Base-by-base conservation (phyloP, 805 yeast species). In the Scheffersomyces ergatensis region DNA sequence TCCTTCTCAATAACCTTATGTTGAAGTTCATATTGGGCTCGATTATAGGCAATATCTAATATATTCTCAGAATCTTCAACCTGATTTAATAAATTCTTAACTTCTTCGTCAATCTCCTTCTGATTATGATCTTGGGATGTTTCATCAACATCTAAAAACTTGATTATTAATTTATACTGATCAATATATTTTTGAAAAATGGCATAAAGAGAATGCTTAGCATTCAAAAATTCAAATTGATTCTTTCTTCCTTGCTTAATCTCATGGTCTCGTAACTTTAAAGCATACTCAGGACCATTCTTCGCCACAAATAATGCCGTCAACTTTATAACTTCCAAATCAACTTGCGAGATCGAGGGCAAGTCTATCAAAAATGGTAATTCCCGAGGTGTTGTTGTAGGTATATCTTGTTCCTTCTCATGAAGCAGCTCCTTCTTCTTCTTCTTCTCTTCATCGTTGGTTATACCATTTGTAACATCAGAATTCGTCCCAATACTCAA, bases 301-400 rank as follows among this genome's bases (percentile, higher is more conserved):
- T 69, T 56, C 1, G 89, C 86, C 1, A 78, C 78, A 51, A 76
- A 80, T 39, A 78, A 70, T 0, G 97, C 97, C 1, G 90, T 78
- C 2, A 80, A 53, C 55, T 86, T 85, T 33, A 92, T 74, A 9
- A 85, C 68, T 20, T 83, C 84, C 20, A 85, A 61, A 57, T 89
- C 96, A 23, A 72, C 64, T 0, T 75, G 55, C 0, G 92, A 78
- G 2, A 88, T 67, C 38, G 58, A 60, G 33, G 64, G 67, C 39
- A 56, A 44, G 35, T 51, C 61, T 31, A 45, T 52, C 36, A 45
- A 50, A 63, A 58, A 60, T 55, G 53, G 41, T 8, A 60, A 51
- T 2, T 47, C 47, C 7, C 27, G 42, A 9, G 67, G 64, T 2
- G 27, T 19, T 8, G 13, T 15, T n/a, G 36, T 38, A 13, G 65